Evolutionary conservation across 106 monocot species (phyloP).

Genomic region (Iris macrosiphon): DNA sequence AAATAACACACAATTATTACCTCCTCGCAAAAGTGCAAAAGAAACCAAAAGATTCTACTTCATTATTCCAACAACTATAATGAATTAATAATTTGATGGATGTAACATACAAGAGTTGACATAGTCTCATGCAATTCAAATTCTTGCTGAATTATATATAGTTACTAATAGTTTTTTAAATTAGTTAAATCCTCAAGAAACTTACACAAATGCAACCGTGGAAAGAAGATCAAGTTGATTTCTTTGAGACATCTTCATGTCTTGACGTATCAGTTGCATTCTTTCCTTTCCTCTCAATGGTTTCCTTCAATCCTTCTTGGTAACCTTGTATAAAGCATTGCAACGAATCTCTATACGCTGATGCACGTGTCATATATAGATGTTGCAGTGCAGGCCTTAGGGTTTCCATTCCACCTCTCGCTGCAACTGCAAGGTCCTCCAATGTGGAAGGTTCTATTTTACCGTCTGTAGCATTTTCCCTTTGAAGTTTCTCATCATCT

Average conservation of each 20-base stretch:
- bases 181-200: no score
- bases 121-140: no score
- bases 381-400: conserved; percentile 33
- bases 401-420: conserved; percentile 44
- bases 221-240: conserved; percentile 3
- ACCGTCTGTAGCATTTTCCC: background rate
- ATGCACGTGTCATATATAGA: conserved; percentile 36
- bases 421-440: conserved; percentile 45
- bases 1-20: no score
- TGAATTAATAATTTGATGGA: no score
- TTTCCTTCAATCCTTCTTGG: conserved; percentile 30
- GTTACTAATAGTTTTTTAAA: no score
- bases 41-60: no score
- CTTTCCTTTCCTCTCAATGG: conserved; percentile 13
- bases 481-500: background rate
- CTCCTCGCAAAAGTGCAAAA: no score
- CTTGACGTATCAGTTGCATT: background rate
- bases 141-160: no score
- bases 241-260: conserved; percentile 2
- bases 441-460: conserved; percentile 16
- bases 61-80: no score
- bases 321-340: conserved; percentile 30
- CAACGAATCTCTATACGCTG: conserved; percentile 33
- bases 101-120: no score
- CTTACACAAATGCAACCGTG: no score